Percentiles rank a stretch among this genome's conserved stretches.
Evolutionary conservation across 2,329 filamentous ascomycete species (phyloP).

Genomic region (Lachnellula occidentalis): DNA sequence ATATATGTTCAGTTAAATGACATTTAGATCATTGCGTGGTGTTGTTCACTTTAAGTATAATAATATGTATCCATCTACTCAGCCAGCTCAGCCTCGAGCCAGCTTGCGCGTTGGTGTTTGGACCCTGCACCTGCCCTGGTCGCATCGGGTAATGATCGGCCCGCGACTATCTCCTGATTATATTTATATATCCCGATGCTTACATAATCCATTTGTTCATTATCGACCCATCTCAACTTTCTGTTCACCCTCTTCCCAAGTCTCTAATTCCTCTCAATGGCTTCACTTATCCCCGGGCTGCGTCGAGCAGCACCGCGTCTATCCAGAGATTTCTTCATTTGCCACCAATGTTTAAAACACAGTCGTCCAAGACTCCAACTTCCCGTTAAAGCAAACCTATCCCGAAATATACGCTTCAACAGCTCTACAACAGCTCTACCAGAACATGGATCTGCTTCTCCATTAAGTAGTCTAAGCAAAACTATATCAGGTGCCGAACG

Average conservation of each 20-base stretch:
- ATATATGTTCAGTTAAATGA: neutral
- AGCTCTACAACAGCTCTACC: conserved; percentile 21
- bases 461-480: conserved; percentile 21
- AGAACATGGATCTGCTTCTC: conserved; percentile 9
- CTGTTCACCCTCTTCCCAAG: conserved; percentile 3
- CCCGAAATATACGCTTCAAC: conserved; percentile 27
- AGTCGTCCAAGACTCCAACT: conserved; percentile 13
- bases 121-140: neutral
- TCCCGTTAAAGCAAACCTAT: conserved; percentile 18
- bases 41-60: neutral
- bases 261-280: conserved; percentile 21
- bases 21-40: neutral
- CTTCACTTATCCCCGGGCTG: conserved; percentile 28
- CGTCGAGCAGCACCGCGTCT: conserved; percentile 26
- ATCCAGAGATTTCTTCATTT: conserved; percentile 28
- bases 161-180: neutral
- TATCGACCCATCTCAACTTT: conserved; percentile 10
- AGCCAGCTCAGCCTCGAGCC: neutral
- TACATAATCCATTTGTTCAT: conserved; percentile 8
- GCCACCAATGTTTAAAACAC: conserved; percentile 26
- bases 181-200: conserved; percentile 9
- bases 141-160: neutral
- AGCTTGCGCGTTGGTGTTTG: neutral
- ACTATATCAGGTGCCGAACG: conserved; percentile 16
- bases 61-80: neutral